phyloP scores from a whole-genome alignment of 2,329 filamentous ascomycete species.

The Clonostachys byssicola region DNA sequence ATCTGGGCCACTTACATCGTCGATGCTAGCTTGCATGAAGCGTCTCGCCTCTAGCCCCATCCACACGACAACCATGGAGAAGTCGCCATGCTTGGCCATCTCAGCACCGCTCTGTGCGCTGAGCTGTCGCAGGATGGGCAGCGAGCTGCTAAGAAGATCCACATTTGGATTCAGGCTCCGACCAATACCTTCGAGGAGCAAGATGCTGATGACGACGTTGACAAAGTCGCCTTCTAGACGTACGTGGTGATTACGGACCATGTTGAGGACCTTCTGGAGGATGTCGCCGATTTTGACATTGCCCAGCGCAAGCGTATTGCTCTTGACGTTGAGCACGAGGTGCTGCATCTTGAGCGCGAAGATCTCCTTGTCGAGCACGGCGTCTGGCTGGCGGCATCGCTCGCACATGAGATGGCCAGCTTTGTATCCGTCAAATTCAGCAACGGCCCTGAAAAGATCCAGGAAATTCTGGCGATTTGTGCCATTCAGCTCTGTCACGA shows the following conservation, averaged over 20 bases:
- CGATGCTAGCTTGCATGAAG: constrained; percentile 85
- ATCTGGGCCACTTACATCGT: constrained; percentile 62
- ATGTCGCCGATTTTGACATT: constrained; percentile 97
- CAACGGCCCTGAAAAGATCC: constrained; percentile 91
- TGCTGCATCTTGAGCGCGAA: constrained; percentile 98
- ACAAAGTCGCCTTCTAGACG: constrained; percentile 96
- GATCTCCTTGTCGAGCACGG: constrained; percentile 82
- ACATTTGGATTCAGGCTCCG: constrained; percentile 80
- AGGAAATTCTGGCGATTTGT: constrained; percentile 87
- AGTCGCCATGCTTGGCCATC: constrained; percentile 69
- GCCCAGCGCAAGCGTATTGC: constrained; percentile 82
- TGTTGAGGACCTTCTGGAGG: constrained; percentile 80
- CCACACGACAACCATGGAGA: constrained; percentile 88
- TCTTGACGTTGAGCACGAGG: constrained; percentile 86
- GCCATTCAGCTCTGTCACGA: constrained; percentile 89
- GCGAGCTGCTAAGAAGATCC: constrained; percentile 78
- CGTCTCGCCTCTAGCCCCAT: constrained; percentile 82
- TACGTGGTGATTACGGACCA: constrained; percentile 92
- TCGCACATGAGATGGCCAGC: constrained; percentile 95
- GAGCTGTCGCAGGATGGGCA: constrained; percentile 86
- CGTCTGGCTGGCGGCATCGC: constrained; percentile 86
- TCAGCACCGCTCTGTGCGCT: constrained; percentile 71
- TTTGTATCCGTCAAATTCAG: constrained; percentile 95
- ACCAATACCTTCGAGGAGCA: constrained; percentile 91
- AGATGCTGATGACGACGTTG: constrained; percentile 93